Evolutionary conservation across 768 basidiomycete species (phyloP), one percentile per base, ranked within the genome.

Genomic region (Paxillus rubicundulus): DNA sequence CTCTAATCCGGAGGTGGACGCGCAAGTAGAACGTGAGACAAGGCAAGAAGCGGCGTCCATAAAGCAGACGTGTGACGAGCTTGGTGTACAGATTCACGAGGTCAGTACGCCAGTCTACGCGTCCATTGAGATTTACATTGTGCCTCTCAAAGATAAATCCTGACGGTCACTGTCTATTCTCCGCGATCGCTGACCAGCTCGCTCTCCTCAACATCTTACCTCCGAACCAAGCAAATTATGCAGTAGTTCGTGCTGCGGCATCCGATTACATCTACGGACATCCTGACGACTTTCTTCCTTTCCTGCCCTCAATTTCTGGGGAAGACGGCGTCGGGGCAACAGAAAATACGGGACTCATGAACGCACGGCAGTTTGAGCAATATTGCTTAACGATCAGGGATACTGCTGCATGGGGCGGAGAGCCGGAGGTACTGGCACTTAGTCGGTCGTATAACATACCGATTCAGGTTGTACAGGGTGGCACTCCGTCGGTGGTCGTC

Each of bases 131-230:
- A 44, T 48, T 33, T 40, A 18, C 47, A 49, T 34, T 37, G 32
- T 49, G 9, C 36, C 5, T n/a, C 6, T 14, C n/a, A 52, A 59
- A 97, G 93, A 87, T 98, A 60, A 85, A 85, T 53, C 92, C 96
- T 16, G 96, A 98, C 61, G 96, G 96, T 0, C 95, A 98, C 61
- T 98, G 96, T 72, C 84, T 98, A 28, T 99, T 88, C 74, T 89
- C 92, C 43, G 92, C 96, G 9, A 76, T 98, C 21, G 96, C 92
- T 21, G 93, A 98, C 69, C 96, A 99, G 67, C 82, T 97, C 30
- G 76, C 75, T 41, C 61, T 89, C n/a, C 80, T 94, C 24, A 81
- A 82, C 34, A 68, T 93, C 45, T 54, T 94, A 28, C 77, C 85
- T 9, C 59, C 78, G 2, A 60, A 72, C 13, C 69, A 84, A 55